Conservation (phyloP, 306 rosid species). For the Castanea mollissima region DNA sequence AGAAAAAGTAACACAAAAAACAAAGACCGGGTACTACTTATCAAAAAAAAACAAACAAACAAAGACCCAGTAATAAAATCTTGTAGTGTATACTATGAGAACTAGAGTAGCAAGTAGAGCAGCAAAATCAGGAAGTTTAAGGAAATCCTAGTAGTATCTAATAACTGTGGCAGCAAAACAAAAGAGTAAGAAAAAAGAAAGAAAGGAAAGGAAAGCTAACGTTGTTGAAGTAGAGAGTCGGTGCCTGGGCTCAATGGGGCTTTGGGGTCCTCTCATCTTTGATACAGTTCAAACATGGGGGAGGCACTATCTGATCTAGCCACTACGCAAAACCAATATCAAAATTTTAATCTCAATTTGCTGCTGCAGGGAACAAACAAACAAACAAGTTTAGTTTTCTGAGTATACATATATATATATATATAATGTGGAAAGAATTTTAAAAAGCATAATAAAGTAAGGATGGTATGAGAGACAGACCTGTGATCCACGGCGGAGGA, state of each 20-base stretch:
- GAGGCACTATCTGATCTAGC: slow-evolving; percentile 24
- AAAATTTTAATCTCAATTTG: neutral
- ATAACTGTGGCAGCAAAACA: neutral
- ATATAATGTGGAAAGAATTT: neutral
- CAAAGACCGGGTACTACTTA: neutral
- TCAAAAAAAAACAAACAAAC: neutral
- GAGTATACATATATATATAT: neutral
- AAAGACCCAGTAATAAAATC: neutral
- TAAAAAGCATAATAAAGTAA: neutral
- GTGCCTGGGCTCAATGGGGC: slow-evolving; percentile 63
- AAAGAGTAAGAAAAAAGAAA: neutral
- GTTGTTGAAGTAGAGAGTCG: slow-evolving; percentile 59
- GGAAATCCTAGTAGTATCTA: neutral
- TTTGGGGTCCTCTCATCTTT: slow-evolving; percentile 68
- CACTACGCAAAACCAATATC: neutral
- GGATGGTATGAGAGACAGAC: neutral
- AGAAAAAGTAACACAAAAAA: neutral
- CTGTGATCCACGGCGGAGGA: slow-evolving; percentile 12
- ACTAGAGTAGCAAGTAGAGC: neutral
- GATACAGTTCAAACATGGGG: slow-evolving; percentile 25
- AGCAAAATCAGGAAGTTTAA: no score
- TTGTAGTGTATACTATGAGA: neutral
- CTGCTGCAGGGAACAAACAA: no score
- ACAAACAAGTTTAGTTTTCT: neutral
- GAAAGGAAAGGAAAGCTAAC: slow-evolving; percentile 32